Evolutionary conservation across 352 stramenopile species (phyloP).

Genomic region (Globisporangium paddicum): DNA sequence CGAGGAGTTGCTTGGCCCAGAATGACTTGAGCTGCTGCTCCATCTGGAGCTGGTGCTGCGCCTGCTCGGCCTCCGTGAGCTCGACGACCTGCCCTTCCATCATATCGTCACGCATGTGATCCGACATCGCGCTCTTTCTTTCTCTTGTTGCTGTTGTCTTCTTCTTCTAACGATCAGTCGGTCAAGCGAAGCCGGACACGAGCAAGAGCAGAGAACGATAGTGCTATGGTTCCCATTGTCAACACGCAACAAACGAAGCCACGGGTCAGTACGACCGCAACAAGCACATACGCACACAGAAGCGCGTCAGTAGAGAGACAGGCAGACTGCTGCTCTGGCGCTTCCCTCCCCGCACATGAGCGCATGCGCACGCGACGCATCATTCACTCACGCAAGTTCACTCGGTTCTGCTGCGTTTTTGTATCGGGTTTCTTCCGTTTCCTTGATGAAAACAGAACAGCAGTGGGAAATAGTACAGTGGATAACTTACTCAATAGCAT

Average conservation of each 20-base stretch:
- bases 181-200: neutral
- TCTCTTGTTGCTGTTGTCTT: neutral
- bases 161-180: neutral
- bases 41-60: conserved; percentile 82
- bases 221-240: neutral
- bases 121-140: conserved; percentile 8
- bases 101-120: conserved; percentile 8
- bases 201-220: neutral
- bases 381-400: neutral
- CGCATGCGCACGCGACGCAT: neutral
- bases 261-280: neutral
- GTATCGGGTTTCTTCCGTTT: neutral
- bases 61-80: conserved; percentile 81
- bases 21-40: conserved; percentile 90
- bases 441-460: neutral
- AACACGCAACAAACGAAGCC: neutral
- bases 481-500: neutral
- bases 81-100: conserved; percentile 88
- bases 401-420: neutral
- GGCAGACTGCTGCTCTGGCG: neutral
- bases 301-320: neutral
- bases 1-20: conserved; percentile 90
- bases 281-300: neutral
- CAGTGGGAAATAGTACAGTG: too few relatives aligned
- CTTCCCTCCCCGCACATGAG: neutral